Base-by-base conservation (phyloP, 352 stramenopile genomes). In the Globisporangium nunn region DNA sequence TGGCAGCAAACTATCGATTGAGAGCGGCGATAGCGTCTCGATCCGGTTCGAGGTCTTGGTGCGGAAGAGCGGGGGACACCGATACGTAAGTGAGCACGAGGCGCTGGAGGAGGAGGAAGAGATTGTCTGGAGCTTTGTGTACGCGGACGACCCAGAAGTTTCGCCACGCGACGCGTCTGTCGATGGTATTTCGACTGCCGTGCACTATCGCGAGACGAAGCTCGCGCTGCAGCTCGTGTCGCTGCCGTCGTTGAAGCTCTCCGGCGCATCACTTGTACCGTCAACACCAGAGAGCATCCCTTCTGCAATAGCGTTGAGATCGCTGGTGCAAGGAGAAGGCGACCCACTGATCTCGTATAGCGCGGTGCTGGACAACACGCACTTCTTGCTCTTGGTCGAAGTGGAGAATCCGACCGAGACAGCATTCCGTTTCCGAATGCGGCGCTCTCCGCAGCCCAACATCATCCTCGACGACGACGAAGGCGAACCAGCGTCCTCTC, bases 331-430 rank as follows among this genome's bases (percentile, higher is more conserved):
- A 41, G 11, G 11, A 33, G 33, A 53, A 6, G 17, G 33, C 5
- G 50, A 61, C 8, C 18, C 23, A 23, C 41, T 7, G 14, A 11
- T 39, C 0, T 54, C 35, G 40, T 37, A 53, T n/a, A 5, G 39
- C 29, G 18, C 49, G 30, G 77, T 65, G 45, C 77, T 75, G 46
- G 77, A 91, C 56, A 70, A 87, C 56, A 66, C 58, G 29, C 68
- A 72, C 58, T 83, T 71, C 39, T 44, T 72, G 33, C 60, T 86
- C 28, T 52, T 83, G 6, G 63, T 87, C 6, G 68, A 91, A 23
- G 53, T 91, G 2, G 61, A 71, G 30, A 91, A 91, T 59, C 81
- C 77, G 0, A 89, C 78, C 0, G 78, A 89, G 67, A 91, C 78
- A 6, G 72, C 70, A 3, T 91, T 91, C 61, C 61, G 62, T 29